These are phyloP conservation scores for Perilla frutescens DNA, from an alignment of 257 asterid species.

Conservation along the genomic window DNA sequence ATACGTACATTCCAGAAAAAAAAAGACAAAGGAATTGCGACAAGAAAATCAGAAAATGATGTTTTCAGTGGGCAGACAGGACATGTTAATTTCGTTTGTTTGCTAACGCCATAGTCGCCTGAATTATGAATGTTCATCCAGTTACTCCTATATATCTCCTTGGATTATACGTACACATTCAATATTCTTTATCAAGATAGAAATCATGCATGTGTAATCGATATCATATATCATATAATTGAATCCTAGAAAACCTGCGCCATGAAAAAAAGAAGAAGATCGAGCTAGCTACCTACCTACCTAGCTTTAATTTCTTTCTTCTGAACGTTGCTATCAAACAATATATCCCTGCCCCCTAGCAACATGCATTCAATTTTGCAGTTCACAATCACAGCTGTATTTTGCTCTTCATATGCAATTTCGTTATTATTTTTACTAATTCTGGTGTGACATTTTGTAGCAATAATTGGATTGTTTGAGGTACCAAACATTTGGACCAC, in stretches of 20 bases:
- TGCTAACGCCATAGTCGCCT: slow-evolving; percentile 18
- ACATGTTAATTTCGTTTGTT: slow-evolving; percentile 19
- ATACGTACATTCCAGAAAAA: too few species aligned
- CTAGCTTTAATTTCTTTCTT: too few species aligned
- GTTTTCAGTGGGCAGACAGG: not conserved
- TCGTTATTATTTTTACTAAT: not conserved
- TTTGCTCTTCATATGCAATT: slow-evolving; percentile 17
- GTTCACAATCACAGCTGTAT: slow-evolving; percentile 22
- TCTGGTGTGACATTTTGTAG: not conserved
- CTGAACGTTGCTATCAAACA: too few species aligned
- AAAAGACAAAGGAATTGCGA: not conserved
- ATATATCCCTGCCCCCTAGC: too few species aligned
- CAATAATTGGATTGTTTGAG: not conserved
- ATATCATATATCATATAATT: not conserved
- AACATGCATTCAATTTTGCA: not conserved
- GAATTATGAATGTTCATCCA: slow-evolving; percentile 5
- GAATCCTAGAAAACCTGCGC: slow-evolving; percentile 12
- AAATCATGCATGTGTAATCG: not conserved
- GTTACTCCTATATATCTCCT: slow-evolving; percentile 9
- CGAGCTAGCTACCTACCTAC: too few species aligned
- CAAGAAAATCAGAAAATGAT: slow-evolving; percentile 7
- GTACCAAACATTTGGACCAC: slow-evolving; percentile 19
- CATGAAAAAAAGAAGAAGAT: not conserved
- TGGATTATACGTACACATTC: not conserved
- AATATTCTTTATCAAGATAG: too few species aligned